Evolutionary conservation across 139 green algal genomes (phyloP), one percentile per base, ranked within the genome.

Genomic region (Coccomyxa sp.): DNA sequence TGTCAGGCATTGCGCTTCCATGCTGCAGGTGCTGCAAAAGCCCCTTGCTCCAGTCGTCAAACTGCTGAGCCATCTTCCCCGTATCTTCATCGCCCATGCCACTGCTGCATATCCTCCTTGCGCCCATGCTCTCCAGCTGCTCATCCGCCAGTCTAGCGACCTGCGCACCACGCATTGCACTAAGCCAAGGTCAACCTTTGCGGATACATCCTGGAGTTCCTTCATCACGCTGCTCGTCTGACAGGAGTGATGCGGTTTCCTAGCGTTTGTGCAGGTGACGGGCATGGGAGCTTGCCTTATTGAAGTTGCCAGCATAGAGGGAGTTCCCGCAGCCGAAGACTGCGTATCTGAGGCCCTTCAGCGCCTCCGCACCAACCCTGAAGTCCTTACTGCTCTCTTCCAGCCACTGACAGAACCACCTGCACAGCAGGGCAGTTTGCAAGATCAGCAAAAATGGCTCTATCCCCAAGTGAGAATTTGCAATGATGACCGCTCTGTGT

Each of bases 301-400:
- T 91, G 82, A 83, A 93, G 58, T 89, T 74, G 24, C 69, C 71
- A 36, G 64, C 77, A 75, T 92, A 92, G 34, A 83, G 55, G 24
- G 78, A 81, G 82, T 89, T 92, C 64, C 89, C 89, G 70, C 75
- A 85, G 37, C 88, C 89, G 79, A 88, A 93, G 40, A 93, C 87
- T 18, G 82, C 84, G 69, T 84, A 91, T 18, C 68, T 55, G 29
- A 80, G 75, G 41, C 35, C 40, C 35, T 75, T 6, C 39, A 93
- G 79, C 8, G 81, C 79, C 2, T 58, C 68, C 0, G 79, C 34
- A 12, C 89, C 89, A 55, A 90, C 76, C 2, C 89, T 81, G 73
- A 93, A 93, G 83, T 93, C 89, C 22, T 54, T 84, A 16, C 82
- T 34, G 40, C 80, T 86, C 41, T 93, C 87, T 34, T 91, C 82